A percentile compares a stretch with the other conserved stretches of the same genome.
phyloP scores from a whole-genome alignment of 2,329 filamentous ascomycete genomes.

The Neopestalotiopsis clavispora region DNA sequence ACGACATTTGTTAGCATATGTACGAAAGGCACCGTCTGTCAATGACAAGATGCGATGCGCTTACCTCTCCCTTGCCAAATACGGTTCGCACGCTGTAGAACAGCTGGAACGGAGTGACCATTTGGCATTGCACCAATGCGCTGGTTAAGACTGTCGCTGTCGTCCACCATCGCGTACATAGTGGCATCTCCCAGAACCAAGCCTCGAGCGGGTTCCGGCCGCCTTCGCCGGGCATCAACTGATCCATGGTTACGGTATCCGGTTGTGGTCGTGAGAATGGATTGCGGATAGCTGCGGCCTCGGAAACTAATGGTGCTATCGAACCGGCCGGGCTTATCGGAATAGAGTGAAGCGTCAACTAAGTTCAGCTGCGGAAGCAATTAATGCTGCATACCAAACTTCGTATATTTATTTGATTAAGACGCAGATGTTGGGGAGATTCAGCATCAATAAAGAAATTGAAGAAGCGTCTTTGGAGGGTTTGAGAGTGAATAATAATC shows the following conservation, averaged over 20 bases:
- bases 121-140: conserved; percentile 88
- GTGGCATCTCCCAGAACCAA: conserved; percentile 99
- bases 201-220: conserved; percentile 83
- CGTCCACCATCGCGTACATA: conserved; percentile 96
- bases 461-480: neutral
- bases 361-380: neutral
- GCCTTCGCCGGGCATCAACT: conserved; percentile 60
- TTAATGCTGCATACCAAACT: neutral
- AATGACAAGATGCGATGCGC: conserved; percentile 27
- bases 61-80: conserved; percentile 88
- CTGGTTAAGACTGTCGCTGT: conserved; percentile 88
- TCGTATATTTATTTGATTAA: neutral
- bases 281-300: neutral
- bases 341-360: neutral
- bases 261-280: neutral
- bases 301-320: neutral
- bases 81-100: conserved; percentile 96
- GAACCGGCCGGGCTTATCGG: neutral
- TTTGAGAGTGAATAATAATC: neutral
- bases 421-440: neutral
- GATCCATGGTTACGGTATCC: conserved; percentile 50
- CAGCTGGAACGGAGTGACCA: conserved; percentile 91
- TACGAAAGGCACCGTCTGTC: neutral
- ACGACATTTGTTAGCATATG: neutral
- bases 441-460: neutral